Percentiles rank a stretch among this genome's conserved stretches.
phyloP scores from a whole-genome alignment of 2,329 filamentous ascomycete species.

The Sporothrix curviconia region DNA sequence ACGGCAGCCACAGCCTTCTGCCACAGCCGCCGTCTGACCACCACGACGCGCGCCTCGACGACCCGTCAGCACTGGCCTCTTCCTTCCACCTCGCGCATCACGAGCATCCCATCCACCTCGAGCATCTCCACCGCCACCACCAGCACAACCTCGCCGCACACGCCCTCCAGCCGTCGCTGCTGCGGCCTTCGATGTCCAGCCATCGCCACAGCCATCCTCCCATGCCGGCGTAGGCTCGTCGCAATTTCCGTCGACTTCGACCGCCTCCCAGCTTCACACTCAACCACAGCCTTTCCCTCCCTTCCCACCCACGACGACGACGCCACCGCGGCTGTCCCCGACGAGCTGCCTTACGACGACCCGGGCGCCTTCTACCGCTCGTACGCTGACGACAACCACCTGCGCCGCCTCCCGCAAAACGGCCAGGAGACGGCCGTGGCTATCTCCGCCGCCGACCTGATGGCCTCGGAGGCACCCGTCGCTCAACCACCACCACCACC shows the following conservation, averaged over 20 bases:
- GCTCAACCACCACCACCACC: slow-evolving; percentile 31
- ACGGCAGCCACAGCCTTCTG: not conserved
- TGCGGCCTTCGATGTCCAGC: slow-evolving; percentile 9
- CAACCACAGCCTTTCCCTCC: slow-evolving; percentile 1
- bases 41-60: slow-evolving; percentile 8
- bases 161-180: slow-evolving; percentile 7
- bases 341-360: slow-evolving; percentile 5
- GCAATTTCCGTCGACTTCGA: not conserved
- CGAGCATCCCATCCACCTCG: not conserved
- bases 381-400: slow-evolving; percentile 9
- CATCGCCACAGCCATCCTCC: not conserved
- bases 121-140: not conserved
- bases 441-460: slow-evolving; percentile 25
- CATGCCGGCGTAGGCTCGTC: not conserved
- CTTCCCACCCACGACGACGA: slow-evolving; percentile 18
- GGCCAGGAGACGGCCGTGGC: not conserved
- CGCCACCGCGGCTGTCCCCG: not conserved
- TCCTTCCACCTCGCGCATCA: slow-evolving; percentile 23
- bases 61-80: slow-evolving; percentile 7
- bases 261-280: not conserved
- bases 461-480: slow-evolving; percentile 36
- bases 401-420: not conserved
- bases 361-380: slow-evolving; percentile 20
- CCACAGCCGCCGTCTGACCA: slow-evolving; percentile 1
- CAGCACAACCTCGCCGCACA: not conserved